Base-by-base conservation (phyloP, 371 early-diverging fungal species). In the Mucor circinelloides region DNA sequence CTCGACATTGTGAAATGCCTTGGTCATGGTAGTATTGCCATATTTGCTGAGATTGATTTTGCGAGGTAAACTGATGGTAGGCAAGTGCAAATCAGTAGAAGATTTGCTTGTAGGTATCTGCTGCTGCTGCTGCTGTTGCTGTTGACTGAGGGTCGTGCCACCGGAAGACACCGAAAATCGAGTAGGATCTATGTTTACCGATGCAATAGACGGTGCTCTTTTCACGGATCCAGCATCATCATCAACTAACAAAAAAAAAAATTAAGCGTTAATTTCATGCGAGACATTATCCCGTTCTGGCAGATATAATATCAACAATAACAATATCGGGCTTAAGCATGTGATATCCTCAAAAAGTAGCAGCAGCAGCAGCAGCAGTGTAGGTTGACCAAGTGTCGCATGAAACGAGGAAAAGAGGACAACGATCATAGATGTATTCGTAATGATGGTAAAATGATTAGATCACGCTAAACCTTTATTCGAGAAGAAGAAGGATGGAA, bases 1-100 rank as follows among this genome's bases (percentile, higher is more conserved):
- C 31, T 75, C 79, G 3, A 78, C 61, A 4, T 67, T 69, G 60
- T 70, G 67, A 57, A 76, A 78, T 23, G 69, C 57, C 28, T 73
- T 66, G 25, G 64, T 66, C 74, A 78, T 78, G 21, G 66, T 48
- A 6, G 56, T 63, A 23, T 68, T 74, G 19, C 72, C 72, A 21
- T 77, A 77, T 31, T 72, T 72, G 36, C 70, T 70, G 6, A 32
- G 19, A 27, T 61, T 68, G 1, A 17, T 21, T 5, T 60, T 38
- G 17, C 30, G 56, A 4, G 52, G 52, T 52, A 52, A 52, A 52
- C 27, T 27, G 56, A 32, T 56, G 30, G 32, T 32, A 25, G 56
- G 19, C 31, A 17, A 32, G 13, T 10, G 19, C 3, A 19, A 15
- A 6, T 48, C 23, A 5, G 15, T 32, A 2, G 15, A 32, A 25